A percentile compares a stretch with the other conserved stretches of the same genome.
Evolutionary conservation across 768 basidiomycete species (phyloP).

Genomic region (Porpolomopsis calyptriformis): DNA sequence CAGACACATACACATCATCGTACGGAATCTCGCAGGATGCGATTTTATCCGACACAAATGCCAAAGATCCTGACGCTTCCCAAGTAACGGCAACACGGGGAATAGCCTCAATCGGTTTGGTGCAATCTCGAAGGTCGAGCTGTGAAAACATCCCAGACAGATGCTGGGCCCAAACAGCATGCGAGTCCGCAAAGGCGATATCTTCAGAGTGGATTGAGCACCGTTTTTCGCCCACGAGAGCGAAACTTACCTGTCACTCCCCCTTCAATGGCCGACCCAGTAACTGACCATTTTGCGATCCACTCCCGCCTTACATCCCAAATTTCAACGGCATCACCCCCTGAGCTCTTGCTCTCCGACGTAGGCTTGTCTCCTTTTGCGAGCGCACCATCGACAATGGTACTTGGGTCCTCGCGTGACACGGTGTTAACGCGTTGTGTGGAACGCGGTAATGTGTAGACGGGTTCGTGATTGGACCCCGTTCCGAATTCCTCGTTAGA

Average conservation of each 20-base stretch:
- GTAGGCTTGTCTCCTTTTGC: background rate
- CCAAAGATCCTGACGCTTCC: slow-evolving; percentile 52
- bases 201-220: slow-evolving; percentile 33
- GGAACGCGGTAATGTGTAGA: background rate
- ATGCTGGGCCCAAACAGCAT: slow-evolving; percentile 66
- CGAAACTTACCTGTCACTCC: slow-evolving; percentile 64
- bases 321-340: slow-evolving; percentile 62
- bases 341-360: slow-evolving; percentile 10
- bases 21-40: slow-evolving; percentile 59
- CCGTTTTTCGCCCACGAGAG: background rate
- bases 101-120: slow-evolving; percentile 57
- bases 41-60: slow-evolving; percentile 53
- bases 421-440: no score
- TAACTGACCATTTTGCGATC: slow-evolving; percentile 75
- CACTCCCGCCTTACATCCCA: slow-evolving; percentile 80
- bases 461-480: slow-evolving; percentile 19
- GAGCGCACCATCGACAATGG: background rate
- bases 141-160: slow-evolving; percentile 71
- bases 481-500: slow-evolving; percentile 48
- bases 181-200: slow-evolving; percentile 55
- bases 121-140: slow-evolving; percentile 56
- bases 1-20: slow-evolving; percentile 59
- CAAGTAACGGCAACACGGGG: slow-evolving; percentile 55
- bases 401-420: no score
- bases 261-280: slow-evolving; percentile 54